These are phyloP conservation scores for Ceratobasidium sp. DNA, from an alignment of 1,284 basidiomycete genomes.

Conservation along the genomic window DNA sequence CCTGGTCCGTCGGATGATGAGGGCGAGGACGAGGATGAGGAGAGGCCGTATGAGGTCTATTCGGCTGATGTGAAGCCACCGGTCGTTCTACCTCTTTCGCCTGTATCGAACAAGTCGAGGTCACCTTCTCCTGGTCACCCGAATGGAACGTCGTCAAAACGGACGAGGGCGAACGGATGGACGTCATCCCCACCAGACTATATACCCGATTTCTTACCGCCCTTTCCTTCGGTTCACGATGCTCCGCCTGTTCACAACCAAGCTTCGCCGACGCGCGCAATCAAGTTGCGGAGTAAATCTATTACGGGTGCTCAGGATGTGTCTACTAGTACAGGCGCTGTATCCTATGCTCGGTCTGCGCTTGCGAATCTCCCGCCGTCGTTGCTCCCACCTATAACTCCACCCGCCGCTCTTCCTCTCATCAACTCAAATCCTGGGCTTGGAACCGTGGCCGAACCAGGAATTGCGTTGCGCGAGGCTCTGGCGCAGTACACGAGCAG, in stretches of 20 bases:
- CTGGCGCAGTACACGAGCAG: slow-evolving; percentile 9
- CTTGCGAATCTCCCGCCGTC: slow-evolving; percentile 22
- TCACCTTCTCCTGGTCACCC: slow-evolving; percentile 34
- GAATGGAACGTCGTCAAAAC: slow-evolving; percentile 62
- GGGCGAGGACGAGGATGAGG: slow-evolving; percentile 51
- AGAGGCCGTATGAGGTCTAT: slow-evolving; percentile 35
- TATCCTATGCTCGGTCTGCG: slow-evolving; percentile 34
- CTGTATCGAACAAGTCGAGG: slow-evolving; percentile 67
- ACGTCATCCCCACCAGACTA: slow-evolving; percentile 65
- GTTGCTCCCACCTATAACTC: not conserved
- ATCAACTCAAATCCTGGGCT: slow-evolving; percentile 21
- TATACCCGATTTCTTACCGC: slow-evolving; percentile 74
- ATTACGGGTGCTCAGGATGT: not conserved
- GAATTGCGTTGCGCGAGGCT: slow-evolving; percentile 27
- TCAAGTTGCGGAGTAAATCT: slow-evolving; percentile 21
- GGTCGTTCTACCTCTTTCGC: slow-evolving; percentile 60
- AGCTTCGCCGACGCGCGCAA: slow-evolving; percentile 21
- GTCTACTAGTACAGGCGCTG: slow-evolving; percentile 9
- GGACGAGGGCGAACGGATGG: slow-evolving; percentile 68
- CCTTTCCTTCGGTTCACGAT: slow-evolving; percentile 64
- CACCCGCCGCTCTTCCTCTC: not conserved
- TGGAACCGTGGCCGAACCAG: not conserved
- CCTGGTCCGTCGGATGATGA: slow-evolving; percentile 51
- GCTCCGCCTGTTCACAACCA: slow-evolving; percentile 52
- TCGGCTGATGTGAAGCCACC: not conserved